Evolutionary conservation across 164 flowering plant genomes (phyloP).

Genomic region (Aristolochia fimbriata): DNA sequence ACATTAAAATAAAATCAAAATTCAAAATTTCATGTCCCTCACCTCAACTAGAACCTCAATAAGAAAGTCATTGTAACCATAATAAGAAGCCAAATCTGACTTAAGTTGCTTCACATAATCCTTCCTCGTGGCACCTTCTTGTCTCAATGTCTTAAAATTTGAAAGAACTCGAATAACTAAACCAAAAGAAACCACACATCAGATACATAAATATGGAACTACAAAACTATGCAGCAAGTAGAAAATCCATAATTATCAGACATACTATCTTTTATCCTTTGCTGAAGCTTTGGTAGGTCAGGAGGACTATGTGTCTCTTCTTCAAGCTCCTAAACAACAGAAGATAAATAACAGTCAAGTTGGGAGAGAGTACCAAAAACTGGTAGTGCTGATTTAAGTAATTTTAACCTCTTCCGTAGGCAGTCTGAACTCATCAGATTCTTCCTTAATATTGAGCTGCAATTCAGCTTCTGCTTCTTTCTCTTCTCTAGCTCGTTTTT

Average conservation of each 20-base stretch:
- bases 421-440: constrained; percentile 75
- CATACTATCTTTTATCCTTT: constrained; percentile 83
- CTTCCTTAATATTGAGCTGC: constrained; percentile 59
- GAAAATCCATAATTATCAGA: neutral
- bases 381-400: neutral
- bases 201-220: neutral
- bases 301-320: constrained; percentile 66
- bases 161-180: constrained; percentile 82
- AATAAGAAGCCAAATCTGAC: constrained; percentile 66
- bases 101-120: constrained; percentile 78
- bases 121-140: constrained; percentile 56
- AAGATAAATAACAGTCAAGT: neutral
- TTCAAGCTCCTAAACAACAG: constrained; percentile 59
- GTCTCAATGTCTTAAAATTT: constrained; percentile 67
- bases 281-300: constrained; percentile 60
- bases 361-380: neutral
- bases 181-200: neutral
- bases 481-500: constrained; percentile 32
- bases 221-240: neutral
- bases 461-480: constrained; percentile 55
- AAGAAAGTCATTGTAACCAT: constrained; percentile 93
- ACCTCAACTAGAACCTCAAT: constrained; percentile 83
- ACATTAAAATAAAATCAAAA: neutral
- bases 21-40: neutral
- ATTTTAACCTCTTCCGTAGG: constrained; percentile 62